Evolutionary conservation across 2,329 filamentous ascomycete genomes (phyloP).

Genomic region (Diaporthe ilicicola): DNA sequence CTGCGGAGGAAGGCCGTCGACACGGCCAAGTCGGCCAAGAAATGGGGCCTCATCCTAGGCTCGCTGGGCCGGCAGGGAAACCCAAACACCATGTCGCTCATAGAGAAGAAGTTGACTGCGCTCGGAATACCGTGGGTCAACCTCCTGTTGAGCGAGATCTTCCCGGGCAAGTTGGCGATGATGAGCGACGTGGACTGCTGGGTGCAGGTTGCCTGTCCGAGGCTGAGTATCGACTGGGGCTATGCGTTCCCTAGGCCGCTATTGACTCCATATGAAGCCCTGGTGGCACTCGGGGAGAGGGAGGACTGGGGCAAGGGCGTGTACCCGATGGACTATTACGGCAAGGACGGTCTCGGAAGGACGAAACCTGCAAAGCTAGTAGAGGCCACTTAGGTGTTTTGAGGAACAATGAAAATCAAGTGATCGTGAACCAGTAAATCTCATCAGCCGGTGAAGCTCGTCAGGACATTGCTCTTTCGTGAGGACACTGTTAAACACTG

Average conservation of each 20-base stretch:
- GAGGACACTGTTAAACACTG: neutral
- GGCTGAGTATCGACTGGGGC: conserved; percentile 97
- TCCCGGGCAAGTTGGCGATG: conserved; percentile 91
- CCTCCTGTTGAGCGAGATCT: conserved; percentile 91
- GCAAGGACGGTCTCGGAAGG: conserved; percentile 86
- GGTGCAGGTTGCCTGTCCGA: conserved; percentile 98
- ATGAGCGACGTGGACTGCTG: conserved; percentile 96
- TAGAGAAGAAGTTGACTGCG: conserved; percentile 78
- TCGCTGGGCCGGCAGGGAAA: conserved; percentile 94
- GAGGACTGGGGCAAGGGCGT: conserved; percentile 79
- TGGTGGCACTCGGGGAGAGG: conserved; percentile 83
- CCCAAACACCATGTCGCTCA: conserved; percentile 87
- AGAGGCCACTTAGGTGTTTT: conserved; percentile 21
- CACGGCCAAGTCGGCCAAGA: conserved; percentile 77
- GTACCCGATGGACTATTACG: conserved; percentile 99
- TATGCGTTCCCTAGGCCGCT: conserved; percentile 92
- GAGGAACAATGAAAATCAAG: neutral
- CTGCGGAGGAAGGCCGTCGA: conserved; percentile 80
- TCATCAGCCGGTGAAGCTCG: neutral
- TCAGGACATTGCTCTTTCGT: too few species aligned
- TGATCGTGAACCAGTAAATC: neutral
- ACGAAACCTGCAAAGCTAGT: conserved; percentile 60
- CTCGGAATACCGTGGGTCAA: conserved; percentile 84
- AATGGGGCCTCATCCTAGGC: conserved; percentile 95
- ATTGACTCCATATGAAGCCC: conserved; percentile 92